Conservation (phyloP, 306 rosid species). For the Datisca glomerata region DNA sequence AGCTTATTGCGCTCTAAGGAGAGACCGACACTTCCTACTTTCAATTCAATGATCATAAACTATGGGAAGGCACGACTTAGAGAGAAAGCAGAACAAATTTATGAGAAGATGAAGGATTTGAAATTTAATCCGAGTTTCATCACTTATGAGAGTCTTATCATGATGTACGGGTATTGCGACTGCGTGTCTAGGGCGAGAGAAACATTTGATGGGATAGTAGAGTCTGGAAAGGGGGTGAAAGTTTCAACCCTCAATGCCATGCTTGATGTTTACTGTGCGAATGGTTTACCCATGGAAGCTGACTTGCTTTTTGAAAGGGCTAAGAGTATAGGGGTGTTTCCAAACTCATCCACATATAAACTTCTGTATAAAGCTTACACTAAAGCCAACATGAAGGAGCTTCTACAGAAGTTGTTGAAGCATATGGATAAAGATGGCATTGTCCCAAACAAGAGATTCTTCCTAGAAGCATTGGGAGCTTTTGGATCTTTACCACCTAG, state of each 20-base stretch:
- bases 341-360: constrained; percentile 69
- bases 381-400: constrained; percentile 66
- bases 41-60: constrained; percentile 83
- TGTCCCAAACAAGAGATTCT: constrained; percentile 78
- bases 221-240: constrained; percentile 40
- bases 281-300: constrained; percentile 77
- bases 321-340: constrained; percentile 26
- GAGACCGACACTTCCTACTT: constrained; percentile 74
- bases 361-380: constrained; percentile 88
- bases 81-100: constrained; percentile 58
- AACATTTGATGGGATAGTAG: constrained; percentile 51
- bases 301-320: constrained; percentile 46
- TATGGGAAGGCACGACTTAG: constrained; percentile 80
- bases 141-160: constrained; percentile 75
- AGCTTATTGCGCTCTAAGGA: constrained; percentile 70
- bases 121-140: constrained; percentile 60
- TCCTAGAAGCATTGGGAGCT: constrained; percentile 71
- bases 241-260: constrained; percentile 79
- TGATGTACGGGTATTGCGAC: constrained; percentile 67
- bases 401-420: constrained; percentile 51
- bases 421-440: constrained; percentile 81
- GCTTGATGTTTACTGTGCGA: constrained; percentile 89
- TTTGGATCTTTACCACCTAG: constrained; percentile 41
- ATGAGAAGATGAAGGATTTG: constrained; percentile 53
- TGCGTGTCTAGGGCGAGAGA: constrained; percentile 64